Evolutionary conservation across 2,329 filamentous ascomycete species (phyloP), one percentile per base, ranked within the genome.

Genomic region (Ceratocystiopsis brevicomis): DNA sequence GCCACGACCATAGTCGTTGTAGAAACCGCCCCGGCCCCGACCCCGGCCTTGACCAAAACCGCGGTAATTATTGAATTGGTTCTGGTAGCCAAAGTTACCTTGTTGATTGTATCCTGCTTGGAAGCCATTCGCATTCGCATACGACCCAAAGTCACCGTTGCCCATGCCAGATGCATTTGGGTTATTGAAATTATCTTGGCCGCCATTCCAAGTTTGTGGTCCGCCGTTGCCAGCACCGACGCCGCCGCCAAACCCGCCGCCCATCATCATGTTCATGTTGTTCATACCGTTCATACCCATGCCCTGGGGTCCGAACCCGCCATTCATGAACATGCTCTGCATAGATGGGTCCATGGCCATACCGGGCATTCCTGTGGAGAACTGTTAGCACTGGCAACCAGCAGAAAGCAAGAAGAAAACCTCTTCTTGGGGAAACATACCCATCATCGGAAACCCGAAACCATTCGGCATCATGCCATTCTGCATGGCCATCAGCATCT

Each of bases 101-200:
- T 78, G 75, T 75, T 78, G 76, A 73, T 77, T 80, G 73, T 69
- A 78, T 67, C 73, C 81, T 78, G 78, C 78, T 62, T 72, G 71
- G 69, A 73, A 83, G 66, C 77, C 78, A 69, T 30, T 30, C 25
- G 76, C 69, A 69, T 81, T 80, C 25, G 25, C 25, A 74, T 78
- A 77, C 66, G 73, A 71, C 66, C 78, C 79, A 76, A 73, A 84
- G 66, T 83, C 79, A 81, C 78, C 76, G 69, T 71, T 70, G 65
- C 76, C 77, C 73, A 82, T 82, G 70, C 76, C 76, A 71, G 74
- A 72, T 73, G 76, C 76, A 81, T 76, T 84, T 81, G 76, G 72
- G 73, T 79, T 67, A 77, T 76, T 86, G 78, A 76, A 84, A 80
- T 83, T 85, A 83, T 83, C 79, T 79, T 81, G 78, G 70, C 76